A percentile compares a stretch with the other conserved stretches of the same genome.
Evolutionary conservation across 495 filamentous ascomycete genomes (phyloP).

Genomic region (Penicillium malachiteum): DNA sequence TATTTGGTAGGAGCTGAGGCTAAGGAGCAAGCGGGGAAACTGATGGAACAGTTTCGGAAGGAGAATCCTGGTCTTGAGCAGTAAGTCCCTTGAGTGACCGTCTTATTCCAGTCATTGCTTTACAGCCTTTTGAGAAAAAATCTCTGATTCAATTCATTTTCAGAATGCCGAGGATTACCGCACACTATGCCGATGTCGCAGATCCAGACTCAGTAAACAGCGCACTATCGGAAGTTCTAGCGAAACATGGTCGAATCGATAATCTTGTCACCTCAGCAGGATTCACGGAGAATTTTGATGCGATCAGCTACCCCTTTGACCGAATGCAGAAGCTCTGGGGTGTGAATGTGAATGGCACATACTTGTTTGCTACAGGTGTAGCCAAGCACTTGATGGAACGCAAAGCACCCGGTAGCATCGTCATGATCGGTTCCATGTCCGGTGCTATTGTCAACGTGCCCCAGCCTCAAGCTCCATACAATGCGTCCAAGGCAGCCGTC

Average conservation of each 20-base stretch:
- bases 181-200: constrained; percentile 86
- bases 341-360: constrained; percentile 94
- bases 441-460: constrained; percentile 90
- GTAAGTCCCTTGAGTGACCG: constrained; percentile 46
- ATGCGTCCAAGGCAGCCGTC: constrained; percentile 85
- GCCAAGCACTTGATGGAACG: constrained; percentile 88
- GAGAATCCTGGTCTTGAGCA: constrained; percentile 75
- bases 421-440: constrained; percentile 95
- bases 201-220: constrained; percentile 70
- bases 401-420: constrained; percentile 75
- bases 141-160: neutral
- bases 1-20: constrained; percentile 73
- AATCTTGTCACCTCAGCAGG: constrained; percentile 93
- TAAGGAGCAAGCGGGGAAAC: constrained; percentile 65
- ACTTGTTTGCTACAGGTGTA: constrained; percentile 79
- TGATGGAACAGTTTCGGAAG: constrained; percentile 68
- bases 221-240: constrained; percentile 67
- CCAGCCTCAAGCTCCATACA: constrained; percentile 91
- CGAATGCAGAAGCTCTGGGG: constrained; percentile 89
- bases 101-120: too few relatives aligned
- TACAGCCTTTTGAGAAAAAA: neutral
- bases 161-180: constrained; percentile 78
- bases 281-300: constrained; percentile 94
- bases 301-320: constrained; percentile 82
- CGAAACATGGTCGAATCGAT: constrained; percentile 78